Evolutionary conservation across 2,329 filamentous ascomycete species (phyloP).

Genomic region (Exophiala spinifera): DNA sequence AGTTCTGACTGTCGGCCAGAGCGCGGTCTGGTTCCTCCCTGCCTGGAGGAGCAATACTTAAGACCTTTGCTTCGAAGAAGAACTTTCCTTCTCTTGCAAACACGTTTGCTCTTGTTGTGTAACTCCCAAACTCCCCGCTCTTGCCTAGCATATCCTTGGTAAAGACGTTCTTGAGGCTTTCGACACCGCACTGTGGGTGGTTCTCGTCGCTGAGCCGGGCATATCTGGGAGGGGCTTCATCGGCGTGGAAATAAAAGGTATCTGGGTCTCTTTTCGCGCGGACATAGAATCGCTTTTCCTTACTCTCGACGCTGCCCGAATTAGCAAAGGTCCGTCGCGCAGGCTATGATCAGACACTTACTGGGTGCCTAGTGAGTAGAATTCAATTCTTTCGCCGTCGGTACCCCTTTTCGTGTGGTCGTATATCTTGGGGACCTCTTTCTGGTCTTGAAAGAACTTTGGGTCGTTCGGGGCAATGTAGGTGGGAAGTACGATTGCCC

Average conservation of each 20-base stretch:
- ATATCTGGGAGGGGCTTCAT: slow-evolving; percentile 78
- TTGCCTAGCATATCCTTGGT: slow-evolving; percentile 71
- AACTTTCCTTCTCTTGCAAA: slow-evolving; percentile 83
- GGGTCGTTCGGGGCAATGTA: slow-evolving; percentile 29
- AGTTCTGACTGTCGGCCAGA: slow-evolving; percentile 24
- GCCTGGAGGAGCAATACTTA: slow-evolving; percentile 57
- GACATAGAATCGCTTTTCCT: slow-evolving; percentile 29
- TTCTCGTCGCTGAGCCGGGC: slow-evolving; percentile 92
- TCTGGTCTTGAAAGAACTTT: slow-evolving; percentile 29
- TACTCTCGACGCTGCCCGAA: slow-evolving; percentile 26
- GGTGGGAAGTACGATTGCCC: slow-evolving; percentile 23
- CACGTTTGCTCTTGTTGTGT: slow-evolving; percentile 83
- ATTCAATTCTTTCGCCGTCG: slow-evolving; percentile 28
- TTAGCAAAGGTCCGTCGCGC: background rate
- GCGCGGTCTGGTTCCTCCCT: slow-evolving; percentile 42
- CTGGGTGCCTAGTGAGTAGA: slow-evolving; percentile 29
- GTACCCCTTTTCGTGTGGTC: slow-evolving; percentile 26
- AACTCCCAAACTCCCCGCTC: slow-evolving; percentile 76
- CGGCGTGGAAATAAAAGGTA: slow-evolving; percentile 40
- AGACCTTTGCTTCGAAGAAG: slow-evolving; percentile 92
- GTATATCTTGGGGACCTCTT: slow-evolving; percentile 27
- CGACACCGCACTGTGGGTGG: slow-evolving; percentile 49
- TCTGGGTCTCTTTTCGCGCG: slow-evolving; percentile 28
- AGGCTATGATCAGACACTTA: slow-evolving; percentile 4
- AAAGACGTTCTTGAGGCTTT: slow-evolving; percentile 74